Base-by-base conservation (phyloP, 1,139 yeast species). In the Petasospora fabianii region DNA sequence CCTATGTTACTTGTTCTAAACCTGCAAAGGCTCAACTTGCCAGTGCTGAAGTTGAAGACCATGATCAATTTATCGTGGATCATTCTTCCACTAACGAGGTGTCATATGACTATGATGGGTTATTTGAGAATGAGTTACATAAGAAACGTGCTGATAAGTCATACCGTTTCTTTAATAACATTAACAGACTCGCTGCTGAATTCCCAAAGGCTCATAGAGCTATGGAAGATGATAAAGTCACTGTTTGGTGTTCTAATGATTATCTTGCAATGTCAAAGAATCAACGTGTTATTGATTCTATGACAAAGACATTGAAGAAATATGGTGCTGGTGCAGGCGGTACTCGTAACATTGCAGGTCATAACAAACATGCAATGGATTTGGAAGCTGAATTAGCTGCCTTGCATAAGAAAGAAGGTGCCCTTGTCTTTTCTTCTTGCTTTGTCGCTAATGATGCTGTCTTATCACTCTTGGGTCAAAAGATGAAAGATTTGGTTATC, bases 321-420 rank as follows among this genome's bases (percentile, higher is more conserved):
- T 92, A 92, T 61, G 99, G 99, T 53, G 84, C 96, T 12, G 99
- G 99, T 55, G 96, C 98, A 13, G 99, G 99, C 56, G 99, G 99
- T 53, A 92, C 99, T 39, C 78, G 99, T 60, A 92, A 92, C 67
- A 92, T 92, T 60, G 98, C 99, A 2, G 99, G 99, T 43, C 98
- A 94, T 65, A 94, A 92, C 66, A 65, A 69, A 45, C 94, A 85
- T 56, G 95, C 97, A 18, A 78, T 92, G 59, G 75, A 73, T 51
- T 75, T 92, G 59, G 99, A 92, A 65, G 71, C 84, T 15, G 90
- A 87, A 54, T 61, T 88, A 39, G 97, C 98, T 13, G 80, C 87
- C 31, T 75, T 92, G 56, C 98, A 92, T 68, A 84, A 85, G 63
- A 95, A 90, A 61, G 97, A 87, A 54, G 96, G 94, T 28, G 96